Base-by-base conservation (phyloP, 768 basidiomycete genomes). In the Hypholoma fasciculare region DNA sequence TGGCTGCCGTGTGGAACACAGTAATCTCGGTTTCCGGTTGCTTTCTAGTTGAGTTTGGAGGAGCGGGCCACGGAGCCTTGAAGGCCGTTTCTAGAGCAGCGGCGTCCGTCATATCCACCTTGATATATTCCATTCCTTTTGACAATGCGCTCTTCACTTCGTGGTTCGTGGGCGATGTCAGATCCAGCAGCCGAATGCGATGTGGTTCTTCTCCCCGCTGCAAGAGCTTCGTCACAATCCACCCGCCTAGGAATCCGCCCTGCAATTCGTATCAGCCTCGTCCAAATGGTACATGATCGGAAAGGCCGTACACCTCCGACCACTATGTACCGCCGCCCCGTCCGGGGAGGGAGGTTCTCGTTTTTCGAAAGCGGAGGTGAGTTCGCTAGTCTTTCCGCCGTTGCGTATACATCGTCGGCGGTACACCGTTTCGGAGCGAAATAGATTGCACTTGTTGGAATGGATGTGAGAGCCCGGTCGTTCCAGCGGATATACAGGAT, bases 241-340 rank as follows among this genome's bases (percentile, higher is more conserved):
- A 92, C 7, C 88, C 87, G 12, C 90, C 90, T 3, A 91, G 70
- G 58, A 91, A 90, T 0, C 90, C 90, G 4, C 84, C 83, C 89
- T 90, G 48, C 17, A 42, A 47, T 34, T 60, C 27, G 30, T 13
- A 19, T 40, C 7, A 47, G 17, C 36, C 50, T 44, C 19, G 7
- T 7, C 34, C 51, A 11, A 8, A 46, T 40, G 52, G 30, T 34
- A 9, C 7, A 34, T 34, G 30, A 19, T 56, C 11, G 46, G 23
- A 52, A 7, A 14, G 26, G 7, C 80, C 82, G 60, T 67, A 89
- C 88, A 63, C 90, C 90, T 55, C 90, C 90, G 38, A 89, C 80
- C 4, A 92, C 78, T 57, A 92, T 89, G 67, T 92, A 92, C 49
- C 85, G 77, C 55, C 90, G 78, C 17, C 88, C 89, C 0, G 90